Evolutionary conservation across 2,329 filamentous ascomycete species (phyloP).

Genomic region (Fusarium poae): DNA sequence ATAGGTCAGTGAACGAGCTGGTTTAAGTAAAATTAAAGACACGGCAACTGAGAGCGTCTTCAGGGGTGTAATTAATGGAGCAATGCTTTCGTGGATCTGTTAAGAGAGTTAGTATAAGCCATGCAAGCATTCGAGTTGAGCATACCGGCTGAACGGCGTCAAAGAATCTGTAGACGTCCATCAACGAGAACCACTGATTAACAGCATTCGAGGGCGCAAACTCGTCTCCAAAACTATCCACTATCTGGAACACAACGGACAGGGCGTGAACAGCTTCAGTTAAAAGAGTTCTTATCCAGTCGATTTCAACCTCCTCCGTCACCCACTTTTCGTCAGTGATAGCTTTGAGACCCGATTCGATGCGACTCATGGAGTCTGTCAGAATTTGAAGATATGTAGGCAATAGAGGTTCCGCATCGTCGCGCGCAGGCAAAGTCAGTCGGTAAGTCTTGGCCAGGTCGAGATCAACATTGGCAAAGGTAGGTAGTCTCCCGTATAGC

Average conservation of each 20-base stretch:
- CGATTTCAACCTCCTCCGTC: slow-evolving; percentile 66
- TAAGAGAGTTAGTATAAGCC: slow-evolving; percentile 35
- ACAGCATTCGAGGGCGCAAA: slow-evolving; percentile 72
- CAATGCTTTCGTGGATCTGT: slow-evolving; percentile 57
- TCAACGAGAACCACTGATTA: slow-evolving; percentile 80
- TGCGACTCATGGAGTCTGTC: slow-evolving; percentile 62
- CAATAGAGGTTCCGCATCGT: slow-evolving; percentile 60
- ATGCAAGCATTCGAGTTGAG: slow-evolving; percentile 1
- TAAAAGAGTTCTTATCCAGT: slow-evolving; percentile 73
- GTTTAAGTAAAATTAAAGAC: slow-evolving; percentile 79
- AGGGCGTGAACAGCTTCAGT: slow-evolving; percentile 80
- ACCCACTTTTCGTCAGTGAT: slow-evolving; percentile 64
- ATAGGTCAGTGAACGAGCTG: slow-evolving; percentile 66
- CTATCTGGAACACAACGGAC: slow-evolving; percentile 78
- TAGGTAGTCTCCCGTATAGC: slow-evolving; percentile 57
- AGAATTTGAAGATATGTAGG: slow-evolving; percentile 64
- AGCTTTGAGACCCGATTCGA: slow-evolving; percentile 63
- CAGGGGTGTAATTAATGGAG: slow-evolving; percentile 70
- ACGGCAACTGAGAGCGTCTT: slow-evolving; percentile 78
- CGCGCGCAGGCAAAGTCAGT: slow-evolving; percentile 49
- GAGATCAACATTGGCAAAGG: slow-evolving; percentile 47
- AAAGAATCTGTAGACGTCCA: slow-evolving; percentile 77
- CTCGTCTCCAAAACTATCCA: slow-evolving; percentile 68
- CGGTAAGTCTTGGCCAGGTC: slow-evolving; percentile 52
- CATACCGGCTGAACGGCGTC: slow-evolving; percentile 65